Percentiles rank a stretch among this genome's conserved stretches.
Evolutionary conservation across 345 rosid genomes (phyloP).

Genomic region (Pseudoturritis turrita): DNA sequence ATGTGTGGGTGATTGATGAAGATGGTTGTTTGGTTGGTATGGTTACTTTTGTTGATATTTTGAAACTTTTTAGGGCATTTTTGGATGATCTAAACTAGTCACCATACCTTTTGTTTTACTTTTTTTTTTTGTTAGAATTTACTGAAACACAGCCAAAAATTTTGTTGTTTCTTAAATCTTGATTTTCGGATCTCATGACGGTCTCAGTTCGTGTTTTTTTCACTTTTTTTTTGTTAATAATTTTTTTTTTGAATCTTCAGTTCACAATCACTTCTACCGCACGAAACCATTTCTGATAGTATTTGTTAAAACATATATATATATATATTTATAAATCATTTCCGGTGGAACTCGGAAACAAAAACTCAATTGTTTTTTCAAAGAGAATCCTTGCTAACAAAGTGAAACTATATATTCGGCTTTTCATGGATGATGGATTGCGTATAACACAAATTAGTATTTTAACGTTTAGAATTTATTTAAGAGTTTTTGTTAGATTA

Average conservation of each 20-base stretch:
- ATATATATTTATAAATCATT: too few relatives aligned
- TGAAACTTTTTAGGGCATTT: conserved; percentile 62
- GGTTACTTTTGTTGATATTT: conserved; percentile 64
- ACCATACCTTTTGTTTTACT: not conserved
- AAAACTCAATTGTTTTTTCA: not conserved
- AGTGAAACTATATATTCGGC: not conserved
- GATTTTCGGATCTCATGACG: not conserved
- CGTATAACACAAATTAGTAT: not conserved
- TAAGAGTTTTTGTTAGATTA: not conserved
- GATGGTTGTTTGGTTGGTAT: conserved; percentile 79
- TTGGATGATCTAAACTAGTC: conserved; percentile 24
- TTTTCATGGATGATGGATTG: not conserved
- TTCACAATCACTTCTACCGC: too few relatives aligned
- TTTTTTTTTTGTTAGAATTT: not conserved
- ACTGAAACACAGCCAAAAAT: not conserved
- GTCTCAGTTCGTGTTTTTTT: too few relatives aligned
- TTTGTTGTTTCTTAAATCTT: not conserved
- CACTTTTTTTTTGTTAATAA: too few relatives aligned
- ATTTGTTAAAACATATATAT: too few relatives aligned
- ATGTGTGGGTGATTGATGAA: conserved; percentile 90
- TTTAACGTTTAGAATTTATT: not conserved
- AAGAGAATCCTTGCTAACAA: not conserved
- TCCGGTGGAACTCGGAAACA: not conserved
- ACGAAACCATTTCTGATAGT: too few relatives aligned
- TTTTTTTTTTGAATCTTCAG: too few relatives aligned